Conservation (phyloP, 2,329 filamentous ascomycete species). For the Paecilomyces sp. region DNA sequence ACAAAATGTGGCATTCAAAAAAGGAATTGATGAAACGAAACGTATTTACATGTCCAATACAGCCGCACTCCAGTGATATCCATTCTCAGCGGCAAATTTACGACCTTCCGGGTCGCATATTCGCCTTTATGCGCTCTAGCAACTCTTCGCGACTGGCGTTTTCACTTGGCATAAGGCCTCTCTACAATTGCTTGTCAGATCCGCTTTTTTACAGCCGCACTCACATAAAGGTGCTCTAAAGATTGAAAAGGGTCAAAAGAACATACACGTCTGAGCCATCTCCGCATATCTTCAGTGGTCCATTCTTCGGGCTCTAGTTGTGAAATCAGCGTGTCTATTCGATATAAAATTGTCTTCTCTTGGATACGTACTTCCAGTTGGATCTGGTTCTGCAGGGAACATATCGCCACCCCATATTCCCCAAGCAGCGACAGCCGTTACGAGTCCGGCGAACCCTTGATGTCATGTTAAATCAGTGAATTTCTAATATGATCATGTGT, state of each 20-base stretch:
- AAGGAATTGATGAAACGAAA: not conserved
- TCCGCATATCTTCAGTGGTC: constrained; percentile 70
- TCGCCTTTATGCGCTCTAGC: constrained; percentile 61
- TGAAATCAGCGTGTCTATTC: not conserved
- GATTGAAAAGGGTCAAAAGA: not conserved
- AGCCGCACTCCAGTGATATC: not conserved
- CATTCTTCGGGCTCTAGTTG: constrained; percentile 57
- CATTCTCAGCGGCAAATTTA: constrained; percentile 6
- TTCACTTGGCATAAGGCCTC: constrained; percentile 54
- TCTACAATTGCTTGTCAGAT: constrained; percentile 35
- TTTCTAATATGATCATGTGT: not conserved
- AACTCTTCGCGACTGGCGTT: constrained; percentile 57
- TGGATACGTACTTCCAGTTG: constrained; percentile 59
- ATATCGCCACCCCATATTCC: constrained; percentile 79
- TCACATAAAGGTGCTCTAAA: not conserved
- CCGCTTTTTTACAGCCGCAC: not conserved
- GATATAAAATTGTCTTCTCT: not conserved
- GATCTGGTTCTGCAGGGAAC: constrained; percentile 68
- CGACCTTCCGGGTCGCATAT: constrained; percentile 45
- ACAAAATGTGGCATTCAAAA: not conserved
- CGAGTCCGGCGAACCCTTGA: constrained; percentile 69
- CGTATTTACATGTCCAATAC: not conserved
- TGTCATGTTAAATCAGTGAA: constrained; percentile 15
- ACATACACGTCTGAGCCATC: constrained; percentile 75
- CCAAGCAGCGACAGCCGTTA: constrained; percentile 76